These are phyloP conservation scores for Beta macrorhiza DNA, from an alignment of 179 eudicot genomes.

Conservation along the genomic window DNA sequence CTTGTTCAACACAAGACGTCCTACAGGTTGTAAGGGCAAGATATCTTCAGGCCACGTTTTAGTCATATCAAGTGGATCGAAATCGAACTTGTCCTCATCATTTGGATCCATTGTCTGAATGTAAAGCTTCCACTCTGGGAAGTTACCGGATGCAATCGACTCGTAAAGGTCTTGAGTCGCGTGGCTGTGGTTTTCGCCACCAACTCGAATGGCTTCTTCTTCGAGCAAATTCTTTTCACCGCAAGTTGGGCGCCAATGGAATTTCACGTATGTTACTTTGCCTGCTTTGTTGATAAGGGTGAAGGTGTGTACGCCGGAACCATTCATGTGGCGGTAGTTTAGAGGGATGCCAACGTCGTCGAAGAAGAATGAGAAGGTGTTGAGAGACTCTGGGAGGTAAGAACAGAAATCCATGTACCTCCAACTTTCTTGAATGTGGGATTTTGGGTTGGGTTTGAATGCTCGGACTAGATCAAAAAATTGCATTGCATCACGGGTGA, in stretches of 20 bases:
- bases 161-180: conserved; percentile 49
- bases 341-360: conserved; percentile 45
- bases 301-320: conserved; percentile 47
- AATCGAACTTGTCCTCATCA: conserved; percentile 47
- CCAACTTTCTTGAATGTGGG: conserved; percentile 57
- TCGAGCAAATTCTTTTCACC: conserved; percentile 46
- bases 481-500: conserved; percentile 51
- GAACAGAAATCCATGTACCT: conserved; percentile 50
- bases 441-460: conserved; percentile 49
- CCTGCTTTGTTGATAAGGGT: conserved; percentile 46
- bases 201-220: conserved; percentile 44
- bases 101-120: conserved; percentile 43
- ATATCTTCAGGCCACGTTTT: conserved; percentile 55
- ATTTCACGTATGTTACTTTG: conserved; percentile 45
- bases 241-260: conserved; percentile 54
- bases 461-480: conserved; percentile 47
- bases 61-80: conserved; percentile 48
- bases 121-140: conserved; percentile 49
- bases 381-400: conserved; percentile 45
- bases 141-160: conserved; percentile 43
- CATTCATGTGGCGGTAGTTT: conserved; percentile 53
- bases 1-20: conserved; percentile 47
- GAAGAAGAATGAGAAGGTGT: conserved; percentile 47
- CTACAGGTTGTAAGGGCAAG: conserved; percentile 46
- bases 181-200: conserved; percentile 47